Evolutionary conservation across 139 green algal genomes (phyloP).

Genomic region (Deuterostichococcus epilithicus): DNA sequence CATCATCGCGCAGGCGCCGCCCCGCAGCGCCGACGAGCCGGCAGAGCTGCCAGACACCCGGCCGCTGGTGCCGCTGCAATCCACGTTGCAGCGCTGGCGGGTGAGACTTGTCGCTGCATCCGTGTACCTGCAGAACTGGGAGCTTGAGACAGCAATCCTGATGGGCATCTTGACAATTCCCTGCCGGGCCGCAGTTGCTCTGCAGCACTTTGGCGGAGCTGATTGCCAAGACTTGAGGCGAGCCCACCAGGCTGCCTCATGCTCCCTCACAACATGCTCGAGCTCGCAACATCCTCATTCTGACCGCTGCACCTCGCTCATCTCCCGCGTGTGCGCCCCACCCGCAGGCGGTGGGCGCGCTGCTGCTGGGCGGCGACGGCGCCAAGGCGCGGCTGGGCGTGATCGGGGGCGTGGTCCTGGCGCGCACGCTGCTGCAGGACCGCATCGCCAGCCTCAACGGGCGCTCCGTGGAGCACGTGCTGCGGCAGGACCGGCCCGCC

Average conservation of each 20-base stretch:
- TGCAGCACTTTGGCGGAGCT: too few species aligned
- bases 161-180: too few species aligned
- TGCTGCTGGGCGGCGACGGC: constrained; percentile 32
- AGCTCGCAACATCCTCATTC: too few species aligned
- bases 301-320: too few species aligned
- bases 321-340: constrained; percentile 5
- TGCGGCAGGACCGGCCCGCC: constrained; percentile 55
- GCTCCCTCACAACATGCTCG: too few species aligned
- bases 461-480: constrained; percentile 59
- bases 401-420: constrained; percentile 46
- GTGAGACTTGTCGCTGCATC: too few species aligned
- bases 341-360: constrained; percentile 21
- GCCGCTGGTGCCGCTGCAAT: neutral
- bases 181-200: too few species aligned
- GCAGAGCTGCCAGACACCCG: neutral
- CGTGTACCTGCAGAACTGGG: too few species aligned
- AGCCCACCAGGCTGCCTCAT: too few species aligned
- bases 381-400: constrained; percentile 12
- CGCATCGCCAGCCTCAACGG: constrained; percentile 70
- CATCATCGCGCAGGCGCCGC: constrained; percentile 10
- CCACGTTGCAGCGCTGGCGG: neutral
- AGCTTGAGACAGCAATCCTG: too few species aligned
- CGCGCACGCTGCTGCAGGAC: constrained; percentile 61
- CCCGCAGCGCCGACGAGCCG: neutral
- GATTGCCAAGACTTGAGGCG: too few species aligned